Conservation (phyloP, 495 filamentous ascomycete genomes). For the Neurospora sp. region DNA sequence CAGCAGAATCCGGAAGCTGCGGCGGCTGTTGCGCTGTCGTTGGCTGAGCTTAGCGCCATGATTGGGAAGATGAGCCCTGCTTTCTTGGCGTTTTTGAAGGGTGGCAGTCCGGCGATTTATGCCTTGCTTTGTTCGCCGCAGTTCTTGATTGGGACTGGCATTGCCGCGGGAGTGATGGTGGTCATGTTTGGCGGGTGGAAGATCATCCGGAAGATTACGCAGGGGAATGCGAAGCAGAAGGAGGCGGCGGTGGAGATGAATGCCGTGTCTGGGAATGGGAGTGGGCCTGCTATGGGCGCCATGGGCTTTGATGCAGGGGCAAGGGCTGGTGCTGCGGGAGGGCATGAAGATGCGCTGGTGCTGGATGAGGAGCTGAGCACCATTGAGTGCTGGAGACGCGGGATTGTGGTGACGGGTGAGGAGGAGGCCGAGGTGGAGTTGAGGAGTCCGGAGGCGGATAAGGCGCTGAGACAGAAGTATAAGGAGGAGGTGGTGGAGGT, state of each 20-base stretch:
- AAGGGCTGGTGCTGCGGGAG: neutral
- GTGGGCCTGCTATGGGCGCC: neutral
- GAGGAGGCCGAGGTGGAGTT: constrained; percentile 80
- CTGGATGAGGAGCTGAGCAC: constrained; percentile 44
- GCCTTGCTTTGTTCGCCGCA: constrained; percentile 82
- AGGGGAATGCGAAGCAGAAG: constrained; percentile 33
- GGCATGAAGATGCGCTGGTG: constrained; percentile 37
- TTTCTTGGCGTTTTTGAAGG: constrained; percentile 63
- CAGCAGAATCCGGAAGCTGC: constrained; percentile 89
- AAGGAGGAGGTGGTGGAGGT: constrained; percentile 11
- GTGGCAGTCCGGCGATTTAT: constrained; percentile 71
- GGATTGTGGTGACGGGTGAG: constrained; percentile 48
- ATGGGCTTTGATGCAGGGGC: neutral
- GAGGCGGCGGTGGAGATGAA: constrained; percentile 46
- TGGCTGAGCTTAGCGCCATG: constrained; percentile 82
- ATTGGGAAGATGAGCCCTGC: constrained; percentile 76
- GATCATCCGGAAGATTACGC: constrained; percentile 76
- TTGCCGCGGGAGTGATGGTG: constrained; percentile 81
- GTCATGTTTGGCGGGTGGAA: constrained; percentile 94
- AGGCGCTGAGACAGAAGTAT: constrained; percentile 36
- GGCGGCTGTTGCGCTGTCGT: constrained; percentile 83
- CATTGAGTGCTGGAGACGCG: constrained; percentile 80
- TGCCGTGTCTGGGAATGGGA: constrained; percentile 6
- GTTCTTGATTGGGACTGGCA: constrained; percentile 84
- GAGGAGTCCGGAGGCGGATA: constrained; percentile 67